Evolutionary conservation across 2,329 filamentous ascomycete genomes (phyloP).

Genomic region (Calonectria pseudoturangicola): DNA sequence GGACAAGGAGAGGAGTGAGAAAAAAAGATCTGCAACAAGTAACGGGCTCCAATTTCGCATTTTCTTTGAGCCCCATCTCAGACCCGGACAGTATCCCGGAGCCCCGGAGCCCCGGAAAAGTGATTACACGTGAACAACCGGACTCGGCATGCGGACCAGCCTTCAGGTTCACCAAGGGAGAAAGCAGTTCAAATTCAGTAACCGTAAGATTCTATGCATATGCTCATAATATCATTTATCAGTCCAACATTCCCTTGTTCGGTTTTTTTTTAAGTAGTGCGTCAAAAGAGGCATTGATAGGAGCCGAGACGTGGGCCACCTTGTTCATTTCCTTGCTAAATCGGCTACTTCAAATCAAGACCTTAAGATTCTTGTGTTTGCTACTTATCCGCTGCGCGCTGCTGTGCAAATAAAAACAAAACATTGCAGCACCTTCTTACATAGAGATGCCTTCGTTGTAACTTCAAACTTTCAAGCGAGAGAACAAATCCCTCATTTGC

Average conservation of each 20-base stretch:
- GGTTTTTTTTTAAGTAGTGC: not conserved
- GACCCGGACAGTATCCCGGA: not conserved
- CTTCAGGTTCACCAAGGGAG: not conserved
- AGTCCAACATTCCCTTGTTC: not conserved
- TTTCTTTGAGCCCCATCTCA: not conserved
- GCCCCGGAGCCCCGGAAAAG: too few species aligned
- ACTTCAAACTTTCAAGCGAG: constrained; percentile 9
- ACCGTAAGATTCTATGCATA: too few species aligned
- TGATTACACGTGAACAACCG: not conserved
- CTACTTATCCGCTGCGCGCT: constrained; percentile 7
- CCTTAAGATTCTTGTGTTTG: not conserved
- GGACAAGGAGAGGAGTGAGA: constrained; percentile 26
- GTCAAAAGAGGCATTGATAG: not conserved
- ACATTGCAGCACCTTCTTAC: not conserved
- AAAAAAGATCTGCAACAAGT: constrained; percentile 5
- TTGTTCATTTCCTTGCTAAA: not conserved
- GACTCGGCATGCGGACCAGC: too few species aligned
- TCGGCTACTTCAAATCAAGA: not conserved
- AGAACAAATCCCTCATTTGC: constrained; percentile 8
- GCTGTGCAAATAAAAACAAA: not conserved
- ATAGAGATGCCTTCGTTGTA: not conserved
- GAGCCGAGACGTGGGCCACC: not conserved
- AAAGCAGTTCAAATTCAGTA: not conserved
- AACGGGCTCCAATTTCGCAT: not conserved
- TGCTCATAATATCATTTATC: not conserved